A percentile compares a stretch with the other conserved stretches of the same genome.
Evolutionary conservation across 306 rosid genomes (phyloP).

Genomic region (Casuarina equisetifolia): DNA sequence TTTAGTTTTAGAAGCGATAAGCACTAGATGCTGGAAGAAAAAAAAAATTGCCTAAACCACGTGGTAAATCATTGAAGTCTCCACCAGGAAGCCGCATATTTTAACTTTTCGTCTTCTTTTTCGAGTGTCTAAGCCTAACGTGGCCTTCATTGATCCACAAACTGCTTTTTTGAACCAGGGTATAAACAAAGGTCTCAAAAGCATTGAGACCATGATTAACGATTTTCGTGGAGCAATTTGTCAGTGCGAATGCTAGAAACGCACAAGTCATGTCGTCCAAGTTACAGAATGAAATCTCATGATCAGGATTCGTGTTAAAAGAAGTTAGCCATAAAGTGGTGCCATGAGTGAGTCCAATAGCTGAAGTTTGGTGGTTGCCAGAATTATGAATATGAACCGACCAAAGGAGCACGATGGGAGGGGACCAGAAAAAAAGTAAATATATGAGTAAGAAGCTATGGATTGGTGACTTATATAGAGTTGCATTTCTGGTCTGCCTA

Average conservation of each 20-base stretch:
- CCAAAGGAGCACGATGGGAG: constrained; percentile 32
- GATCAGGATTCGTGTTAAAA: neutral
- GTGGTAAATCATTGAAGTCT: too few relatives aligned
- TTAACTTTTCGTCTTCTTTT: too few relatives aligned
- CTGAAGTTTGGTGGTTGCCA: constrained; percentile 30
- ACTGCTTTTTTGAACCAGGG: too few relatives aligned
- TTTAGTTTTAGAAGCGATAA: constrained; percentile 13
- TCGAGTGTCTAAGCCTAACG: too few relatives aligned
- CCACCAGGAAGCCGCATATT: too few relatives aligned
- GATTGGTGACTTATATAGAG: neutral
- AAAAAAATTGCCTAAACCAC: neutral
- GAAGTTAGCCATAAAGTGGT: neutral
- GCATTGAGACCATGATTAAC: too few relatives aligned
- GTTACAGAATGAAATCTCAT: neutral
- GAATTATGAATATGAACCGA: constrained; percentile 45
- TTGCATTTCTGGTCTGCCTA: neutral
- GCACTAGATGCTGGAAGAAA: neutral
- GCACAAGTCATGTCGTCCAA: constrained; percentile 5
- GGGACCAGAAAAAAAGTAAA: constrained; percentile 21
- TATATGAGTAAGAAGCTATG: neutral
- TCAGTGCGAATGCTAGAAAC: neutral
- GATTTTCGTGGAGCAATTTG: too few relatives aligned
- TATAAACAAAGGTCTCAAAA: too few relatives aligned
- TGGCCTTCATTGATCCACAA: too few relatives aligned
- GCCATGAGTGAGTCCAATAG: neutral